These are phyloP conservation scores for Paraphaeosphaeria minitans DNA, from an alignment of 2,329 filamentous ascomycete genomes.

Conservation along the genomic window DNA sequence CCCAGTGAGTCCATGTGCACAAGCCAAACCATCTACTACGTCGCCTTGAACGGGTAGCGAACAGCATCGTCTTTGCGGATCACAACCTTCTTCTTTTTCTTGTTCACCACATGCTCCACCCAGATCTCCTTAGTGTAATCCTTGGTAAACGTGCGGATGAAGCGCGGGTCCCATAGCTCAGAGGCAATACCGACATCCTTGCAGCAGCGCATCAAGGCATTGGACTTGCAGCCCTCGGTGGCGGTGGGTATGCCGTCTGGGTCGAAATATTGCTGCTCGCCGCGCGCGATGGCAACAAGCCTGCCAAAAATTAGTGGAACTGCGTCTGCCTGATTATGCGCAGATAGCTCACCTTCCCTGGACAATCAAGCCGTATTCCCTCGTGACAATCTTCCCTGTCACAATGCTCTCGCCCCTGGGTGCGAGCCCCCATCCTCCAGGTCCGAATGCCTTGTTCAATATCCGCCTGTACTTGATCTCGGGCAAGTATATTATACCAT, in stretches of 20 bases:
- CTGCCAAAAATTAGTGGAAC: constrained; percentile 53
- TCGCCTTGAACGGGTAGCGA: constrained; percentile 65
- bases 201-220: constrained; percentile 96
- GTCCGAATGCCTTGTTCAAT: constrained; percentile 88
- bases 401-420: constrained; percentile 85
- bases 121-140: constrained; percentile 78
- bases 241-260: constrained; percentile 90
- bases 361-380: constrained; percentile 90
- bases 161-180: constrained; percentile 95
- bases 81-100: constrained; percentile 90
- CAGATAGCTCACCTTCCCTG: constrained; percentile 72
- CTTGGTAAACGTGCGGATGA: constrained; percentile 81
- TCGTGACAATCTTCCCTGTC: constrained; percentile 78
- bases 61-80: constrained; percentile 81
- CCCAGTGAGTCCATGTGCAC: constrained; percentile 2
- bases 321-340: not conserved
- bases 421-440: constrained; percentile 93
- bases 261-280: constrained; percentile 92
- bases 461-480: constrained; percentile 98
- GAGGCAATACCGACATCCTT: constrained; percentile 95
- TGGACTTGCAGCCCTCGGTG: constrained; percentile 96
- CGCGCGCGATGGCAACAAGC: constrained; percentile 87
- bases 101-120: constrained; percentile 84
- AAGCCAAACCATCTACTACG: constrained; percentile 26
- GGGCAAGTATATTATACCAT: constrained; percentile 93